These are phyloP conservation scores for Blastobotrys chiropterorum DNA, from an alignment of 805 yeast species.

Conservation along the genomic window DNA sequence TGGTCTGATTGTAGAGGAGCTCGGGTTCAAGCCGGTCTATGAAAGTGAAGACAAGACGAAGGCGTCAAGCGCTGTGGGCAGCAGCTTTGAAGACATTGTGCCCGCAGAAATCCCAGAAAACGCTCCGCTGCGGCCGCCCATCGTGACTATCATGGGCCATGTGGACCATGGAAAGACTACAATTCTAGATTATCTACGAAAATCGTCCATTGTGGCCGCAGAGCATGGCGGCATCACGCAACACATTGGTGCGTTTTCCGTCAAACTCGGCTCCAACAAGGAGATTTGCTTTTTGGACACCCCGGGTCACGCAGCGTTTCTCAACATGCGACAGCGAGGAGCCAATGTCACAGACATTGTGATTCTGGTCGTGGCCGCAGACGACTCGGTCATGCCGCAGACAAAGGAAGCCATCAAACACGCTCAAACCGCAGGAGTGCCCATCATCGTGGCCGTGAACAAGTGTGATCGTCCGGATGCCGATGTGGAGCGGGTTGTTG, in stretches of 20 bases:
- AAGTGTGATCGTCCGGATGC: conserved; percentile 81
- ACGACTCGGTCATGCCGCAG: conserved; percentile 97
- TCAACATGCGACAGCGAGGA: conserved; percentile 95
- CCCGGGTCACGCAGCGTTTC: conserved; percentile 96
- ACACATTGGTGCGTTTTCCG: conserved; percentile 95
- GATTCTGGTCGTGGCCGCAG: conserved; percentile 90
- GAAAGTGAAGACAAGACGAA: background rate
- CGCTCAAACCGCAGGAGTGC: conserved; percentile 74
- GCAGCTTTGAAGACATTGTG: conserved; percentile 41
- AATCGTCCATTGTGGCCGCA: conserved; percentile 71
- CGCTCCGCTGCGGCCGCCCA: conserved; percentile 74
- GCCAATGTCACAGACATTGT: conserved; percentile 92
- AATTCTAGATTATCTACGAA: conserved; percentile 76
- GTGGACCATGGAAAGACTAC: conserved; percentile 99
- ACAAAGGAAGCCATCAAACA: conserved; percentile 94
- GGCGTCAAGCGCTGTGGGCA: conserved; percentile 49
- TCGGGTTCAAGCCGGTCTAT: conserved; percentile 44
- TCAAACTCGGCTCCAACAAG: conserved; percentile 72
- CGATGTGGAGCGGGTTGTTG: conserved; percentile 66
- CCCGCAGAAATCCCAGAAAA: conserved; percentile 43
- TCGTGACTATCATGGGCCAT: conserved; percentile 97
- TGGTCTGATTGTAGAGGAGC: conserved; percentile 80
- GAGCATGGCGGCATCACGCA: conserved; percentile 98
- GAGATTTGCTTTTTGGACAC: conserved; percentile 88
- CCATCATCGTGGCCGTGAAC: conserved; percentile 84